Evolutionary conservation across 176 grass and related monocot species (phyloP).

Genomic region (Zea mays): Zm-B73-REFERENCE-NAM-5.0 NC_050103.1:75074501-75075000

Average conservation of each 20-base stretch:
- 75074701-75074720: constrained; percentile 28
- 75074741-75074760: constrained; percentile 1
- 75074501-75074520: no score
- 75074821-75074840: constrained; percentile 22
- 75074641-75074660: not conserved
- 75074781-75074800: constrained; percentile 26
- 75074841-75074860: not conserved
- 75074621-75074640: constrained; percentile 57
- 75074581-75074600: not conserved
- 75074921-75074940: no score
- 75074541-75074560: not conserved
- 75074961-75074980: no score
- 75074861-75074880: no score
- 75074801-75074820: constrained; percentile 30
- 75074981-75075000: no score
- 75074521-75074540: no score
- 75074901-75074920: no score
- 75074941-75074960: no score
- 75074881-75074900: no score
- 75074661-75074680: not conserved
- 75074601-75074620: constrained; percentile 44
- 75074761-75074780: constrained; percentile 24
- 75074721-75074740: constrained; percentile 25
- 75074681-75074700: constrained; percentile 4
- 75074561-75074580: not conserved